Evolutionary conservation across 306 rosid species (phyloP), one percentile per base, ranked within the genome.

Genomic region (Clitoria ternatea): DNA sequence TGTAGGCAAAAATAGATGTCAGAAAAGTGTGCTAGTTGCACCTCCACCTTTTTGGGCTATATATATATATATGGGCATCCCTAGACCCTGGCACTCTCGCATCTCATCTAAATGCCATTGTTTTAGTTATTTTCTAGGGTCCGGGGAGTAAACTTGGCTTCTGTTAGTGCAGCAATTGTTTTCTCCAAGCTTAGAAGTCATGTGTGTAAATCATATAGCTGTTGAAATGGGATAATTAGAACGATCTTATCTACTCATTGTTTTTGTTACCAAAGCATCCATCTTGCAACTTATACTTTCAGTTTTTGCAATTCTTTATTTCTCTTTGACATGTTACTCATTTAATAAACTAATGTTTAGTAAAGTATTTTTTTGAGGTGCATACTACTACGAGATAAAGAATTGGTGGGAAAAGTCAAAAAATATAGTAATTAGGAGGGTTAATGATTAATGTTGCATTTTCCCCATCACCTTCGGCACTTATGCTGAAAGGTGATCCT

Each of bases 1-100:
- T 77, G 63, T 80, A 84, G 80, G 53, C 26, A 33, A 66, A 33
- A 66, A 54, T 27, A 71, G 80, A 75, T 74, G 73, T 72, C 72
- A 27, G 50, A 69, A 69, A 69, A 14, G 22, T 80, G 88, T 74
- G 85, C 76, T 70, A 56, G 82, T 65, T 69, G 87, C 81, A 72
- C 80, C 81, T 72, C 72, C 37, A 40, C 53, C 74, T 70, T 76
- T 79, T 78, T 55, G 53, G 69, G 82, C 66, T 75, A 12, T 72
- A 12, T 66, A 64, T 44, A 52, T n/a, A n/a, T n/a, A n/a, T n/a
- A n/a, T n/a, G n/a, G n/a, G n/a, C 66, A 66, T 48, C 61, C 55
- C 55, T 65, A 37, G 77, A 70, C 56, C 26, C 42, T 77, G n/a
- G 59, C 77, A 60, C 49, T 26, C 70, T 42, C 42, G 17, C 26